Percentiles rank a stretch among this genome's conserved stretches.
Evolutionary conservation across 257 asterid species (phyloP).

Genomic region (Petunia secreta): DNA sequence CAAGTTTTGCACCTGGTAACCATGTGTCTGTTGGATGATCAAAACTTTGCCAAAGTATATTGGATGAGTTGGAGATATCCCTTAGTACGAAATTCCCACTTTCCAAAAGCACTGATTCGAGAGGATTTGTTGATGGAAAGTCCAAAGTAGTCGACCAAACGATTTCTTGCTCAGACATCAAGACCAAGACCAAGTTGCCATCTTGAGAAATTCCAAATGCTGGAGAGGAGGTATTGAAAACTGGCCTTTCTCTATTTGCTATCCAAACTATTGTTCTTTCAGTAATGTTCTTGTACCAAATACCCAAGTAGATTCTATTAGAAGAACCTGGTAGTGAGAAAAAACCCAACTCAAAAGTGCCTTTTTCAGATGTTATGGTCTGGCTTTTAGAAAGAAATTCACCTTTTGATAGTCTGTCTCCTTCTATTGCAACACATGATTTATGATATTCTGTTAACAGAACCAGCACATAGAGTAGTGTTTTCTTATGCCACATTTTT

Average conservation of each 20-base stretch:
- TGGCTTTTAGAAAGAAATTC: constrained; percentile 37
- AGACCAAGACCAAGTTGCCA: constrained; percentile 33
- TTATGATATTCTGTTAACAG: background rate
- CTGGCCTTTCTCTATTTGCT: constrained; percentile 39
- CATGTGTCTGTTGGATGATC: constrained; percentile 49
- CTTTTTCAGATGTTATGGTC: constrained; percentile 37
- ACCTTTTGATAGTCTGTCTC: constrained; percentile 34
- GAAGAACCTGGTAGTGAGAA: constrained; percentile 28
- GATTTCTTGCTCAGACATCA: background rate
- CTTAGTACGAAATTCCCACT: constrained; percentile 42
- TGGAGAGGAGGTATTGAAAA: background rate
- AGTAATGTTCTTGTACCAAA: constrained; percentile 41
- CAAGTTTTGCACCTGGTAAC: constrained; percentile 42
- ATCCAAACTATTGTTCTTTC: constrained; percentile 40
- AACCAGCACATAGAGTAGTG: too few relatives aligned
- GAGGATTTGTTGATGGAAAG: constrained; percentile 1
- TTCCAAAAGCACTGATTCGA: constrained; percentile 48
- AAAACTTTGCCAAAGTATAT: constrained; percentile 44
- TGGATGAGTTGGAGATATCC: constrained; percentile 25
- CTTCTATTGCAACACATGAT: constrained; percentile 28
- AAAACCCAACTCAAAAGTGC: constrained; percentile 49
- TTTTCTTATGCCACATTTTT: too few relatives aligned
- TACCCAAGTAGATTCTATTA: constrained; percentile 33
- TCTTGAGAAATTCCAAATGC: constrained; percentile 27
- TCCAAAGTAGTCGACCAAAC: constrained; percentile 41